A percentile compares a stretch with the other conserved stretches of the same genome.
phyloP scores from a whole-genome alignment of 2,329 filamentous ascomycete genomes.

The Cordyceps fumosorosea region DNA sequence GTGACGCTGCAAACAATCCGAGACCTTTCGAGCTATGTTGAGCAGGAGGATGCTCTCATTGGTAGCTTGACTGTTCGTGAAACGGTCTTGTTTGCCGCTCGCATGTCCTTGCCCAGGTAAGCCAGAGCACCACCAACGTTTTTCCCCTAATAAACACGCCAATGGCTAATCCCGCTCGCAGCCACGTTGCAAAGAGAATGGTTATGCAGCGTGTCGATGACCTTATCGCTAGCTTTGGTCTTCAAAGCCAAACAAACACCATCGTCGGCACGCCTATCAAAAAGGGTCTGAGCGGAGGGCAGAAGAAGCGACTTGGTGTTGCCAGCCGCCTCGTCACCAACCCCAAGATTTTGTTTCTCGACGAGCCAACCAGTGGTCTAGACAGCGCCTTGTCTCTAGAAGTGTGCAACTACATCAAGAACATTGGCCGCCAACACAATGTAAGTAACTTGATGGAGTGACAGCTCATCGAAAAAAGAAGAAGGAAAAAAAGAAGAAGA shows the following conservation, averaged over 20 bases:
- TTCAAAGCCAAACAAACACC: conserved; percentile 60
- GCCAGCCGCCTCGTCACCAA: conserved; percentile 76
- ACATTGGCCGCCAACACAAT: conserved; percentile 59
- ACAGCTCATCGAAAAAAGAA: no score
- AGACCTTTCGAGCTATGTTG: conserved; percentile 68
- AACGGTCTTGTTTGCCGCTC: conserved; percentile 71
- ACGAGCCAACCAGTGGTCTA: conserved; percentile 78
- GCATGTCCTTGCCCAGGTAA: conserved; percentile 41
- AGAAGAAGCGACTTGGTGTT: conserved; percentile 74
- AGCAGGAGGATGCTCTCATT: conserved; percentile 81
- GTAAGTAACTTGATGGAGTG: no score
- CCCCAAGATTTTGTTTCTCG: conserved; percentile 74
- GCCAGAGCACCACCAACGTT: not conserved
- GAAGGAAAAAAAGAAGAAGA: no score
- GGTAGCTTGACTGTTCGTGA: conserved; percentile 75
- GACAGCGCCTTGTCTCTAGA: conserved; percentile 75
- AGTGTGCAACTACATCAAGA: conserved; percentile 66
- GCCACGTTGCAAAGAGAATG: conserved; percentile 41
- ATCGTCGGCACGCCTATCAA: conserved; percentile 75
- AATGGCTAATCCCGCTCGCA: no score
- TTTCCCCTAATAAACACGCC: not conserved
- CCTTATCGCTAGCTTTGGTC: conserved; percentile 66
- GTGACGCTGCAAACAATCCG: conserved; percentile 52
- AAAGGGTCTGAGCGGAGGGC: conserved; percentile 78
- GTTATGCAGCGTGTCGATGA: conserved; percentile 56